A percentile compares a stretch with the other conserved stretches of the same genome.
Evolutionary conservation across 768 basidiomycete species (phyloP).

Genomic region (Lactarius vividus): DNA sequence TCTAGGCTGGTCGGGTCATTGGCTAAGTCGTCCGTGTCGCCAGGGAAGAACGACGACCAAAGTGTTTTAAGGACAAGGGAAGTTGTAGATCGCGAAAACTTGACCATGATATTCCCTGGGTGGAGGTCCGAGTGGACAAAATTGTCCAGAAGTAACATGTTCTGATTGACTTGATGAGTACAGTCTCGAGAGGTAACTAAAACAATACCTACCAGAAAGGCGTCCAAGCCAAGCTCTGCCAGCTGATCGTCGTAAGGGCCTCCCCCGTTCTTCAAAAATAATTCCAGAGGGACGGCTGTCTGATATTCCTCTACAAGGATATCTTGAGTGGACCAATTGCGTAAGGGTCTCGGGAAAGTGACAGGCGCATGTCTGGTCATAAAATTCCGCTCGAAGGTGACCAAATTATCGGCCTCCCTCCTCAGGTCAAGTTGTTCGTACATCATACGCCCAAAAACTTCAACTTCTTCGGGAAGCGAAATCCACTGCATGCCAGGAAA

Average conservation of each 20-base stretch:
- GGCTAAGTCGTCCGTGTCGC: constrained; percentile 27
- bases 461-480: constrained; percentile 91
- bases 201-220: constrained; percentile 71
- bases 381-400: constrained; percentile 85
- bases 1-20: constrained; percentile 24
- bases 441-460: constrained; percentile 97
- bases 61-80: constrained; percentile 59
- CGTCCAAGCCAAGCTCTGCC: constrained; percentile 91
- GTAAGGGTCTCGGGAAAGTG: constrained; percentile 86
- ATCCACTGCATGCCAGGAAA: constrained; percentile 97
- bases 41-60: constrained; percentile 50
- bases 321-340: constrained; percentile 75
- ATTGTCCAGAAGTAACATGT: constrained; percentile 97
- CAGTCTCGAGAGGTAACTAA: not conserved
- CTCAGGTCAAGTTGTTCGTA: constrained; percentile 88
- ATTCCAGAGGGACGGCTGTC: constrained; percentile 86
- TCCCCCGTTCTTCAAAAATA: constrained; percentile 84
- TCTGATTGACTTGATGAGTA: constrained; percentile 45
- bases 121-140: constrained; percentile 93
- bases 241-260: constrained; percentile 88
- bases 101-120: constrained; percentile 97
- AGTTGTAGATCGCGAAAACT: constrained; percentile 85
- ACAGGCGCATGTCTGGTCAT: constrained; percentile 73
- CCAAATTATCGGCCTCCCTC: constrained; percentile 85
- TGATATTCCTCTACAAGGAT: constrained; percentile 91